These are phyloP conservation scores for Akanthomyces uredinophilus DNA, from an alignment of 2,329 filamentous ascomycete species.

Conservation along the genomic window DNA sequence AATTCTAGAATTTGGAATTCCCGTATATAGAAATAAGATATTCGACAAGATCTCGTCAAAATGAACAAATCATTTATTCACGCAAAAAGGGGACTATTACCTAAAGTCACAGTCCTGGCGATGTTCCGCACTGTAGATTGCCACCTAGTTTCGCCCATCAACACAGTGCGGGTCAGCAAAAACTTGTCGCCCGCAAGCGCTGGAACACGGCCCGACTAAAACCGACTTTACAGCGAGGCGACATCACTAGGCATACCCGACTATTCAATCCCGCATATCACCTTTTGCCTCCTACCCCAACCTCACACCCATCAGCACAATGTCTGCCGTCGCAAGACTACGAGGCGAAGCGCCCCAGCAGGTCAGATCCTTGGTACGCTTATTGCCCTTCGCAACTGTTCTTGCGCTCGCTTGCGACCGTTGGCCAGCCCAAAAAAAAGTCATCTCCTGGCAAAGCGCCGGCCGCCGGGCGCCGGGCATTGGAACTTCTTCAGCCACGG, in stretches of 20 bases:
- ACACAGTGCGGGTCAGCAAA: constrained; percentile 13
- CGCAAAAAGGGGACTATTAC: too few species aligned
- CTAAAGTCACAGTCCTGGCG: not conserved
- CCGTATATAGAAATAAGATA: not conserved
- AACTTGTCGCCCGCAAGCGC: not conserved
- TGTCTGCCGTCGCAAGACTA: constrained; percentile 34
- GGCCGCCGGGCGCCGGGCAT: too few species aligned
- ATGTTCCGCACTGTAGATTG: not conserved
- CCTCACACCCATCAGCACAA: constrained; percentile 19
- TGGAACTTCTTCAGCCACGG: not conserved
- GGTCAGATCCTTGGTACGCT: constrained; percentile 51
- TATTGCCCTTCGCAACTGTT: not conserved
- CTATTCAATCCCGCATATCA: not conserved
- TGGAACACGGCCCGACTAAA: constrained; percentile 14
- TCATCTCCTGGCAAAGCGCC: not conserved
- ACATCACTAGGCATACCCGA: constrained; percentile 14
- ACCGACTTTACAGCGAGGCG: constrained; percentile 13
- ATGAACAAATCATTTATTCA: not conserved
- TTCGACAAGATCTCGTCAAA: not conserved
- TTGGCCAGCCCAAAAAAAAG: constrained; percentile 2
- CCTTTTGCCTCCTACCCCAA: constrained; percentile 3
- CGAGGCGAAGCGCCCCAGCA: constrained; percentile 54
- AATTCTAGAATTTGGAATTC: not conserved
- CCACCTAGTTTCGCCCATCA: not conserved
- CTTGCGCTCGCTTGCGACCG: constrained; percentile 8